Base-by-base conservation (phyloP, 208 protist genomes). In the Wallacemonas sp. region DNA sequence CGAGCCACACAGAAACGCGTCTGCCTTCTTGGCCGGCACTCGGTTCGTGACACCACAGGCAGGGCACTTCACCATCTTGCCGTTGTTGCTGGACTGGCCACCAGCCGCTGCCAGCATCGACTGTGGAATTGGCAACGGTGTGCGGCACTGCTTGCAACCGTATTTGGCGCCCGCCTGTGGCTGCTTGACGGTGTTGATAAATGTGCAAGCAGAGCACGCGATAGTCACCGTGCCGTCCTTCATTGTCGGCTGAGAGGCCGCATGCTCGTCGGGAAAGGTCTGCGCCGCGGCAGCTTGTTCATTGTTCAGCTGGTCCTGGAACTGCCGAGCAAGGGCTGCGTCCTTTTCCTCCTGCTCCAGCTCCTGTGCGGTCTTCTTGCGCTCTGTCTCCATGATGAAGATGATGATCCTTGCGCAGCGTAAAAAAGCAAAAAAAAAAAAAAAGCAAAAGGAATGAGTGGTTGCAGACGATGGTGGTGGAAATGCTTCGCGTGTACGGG, bases 1-100 rank as follows among this genome's bases (percentile, higher is more conserved):
- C 8, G 59, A 59, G 10, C 88, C 88, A 65, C 88, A 94, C 22
- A 94, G 49, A 32, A 89, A 54, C 1, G 76, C 85, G 46, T 94
- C 88, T 29, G 72, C 79, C 41, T 85, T 81, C 28, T 41, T 62
- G 11, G 44, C 16, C 2, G 88, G 85, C 33, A 94, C 77, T 23
- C 66, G 62, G 68, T 94, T 94, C 18, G 78, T 49, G 2, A 61
- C 78, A 25, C 82, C 69, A 33, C 88, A 94, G 12, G 67, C 64
- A 11, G 39, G 70, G 52, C 88, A 94, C 57, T 85, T 74, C 1
- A 84, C 45, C 11, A 86, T 48, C 18, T 57, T 64, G 3, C 41
- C 28, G 11, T 46, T 66, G 32, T 44, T 45, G 0, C 23, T 20
- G 3, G 5, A 3, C 14, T 14, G 29, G 5, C 16, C 16, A 44